phyloP scores from a whole-genome alignment of 768 basidiomycete species.

The Lentinula guzmanii region DNA sequence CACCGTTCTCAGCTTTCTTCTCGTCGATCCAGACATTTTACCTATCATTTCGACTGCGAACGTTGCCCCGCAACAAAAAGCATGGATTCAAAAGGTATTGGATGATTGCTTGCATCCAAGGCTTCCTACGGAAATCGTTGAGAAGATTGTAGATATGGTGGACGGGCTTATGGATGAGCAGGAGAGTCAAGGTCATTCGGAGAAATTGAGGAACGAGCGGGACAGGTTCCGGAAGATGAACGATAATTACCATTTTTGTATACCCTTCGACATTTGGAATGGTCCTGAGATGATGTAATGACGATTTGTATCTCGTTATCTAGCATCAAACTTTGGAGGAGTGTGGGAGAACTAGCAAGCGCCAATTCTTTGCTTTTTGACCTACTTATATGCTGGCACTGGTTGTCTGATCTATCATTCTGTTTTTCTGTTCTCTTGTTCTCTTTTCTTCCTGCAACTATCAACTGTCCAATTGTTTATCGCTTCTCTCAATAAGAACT shows the following conservation, averaged over 20 bases:
- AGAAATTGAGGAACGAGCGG: conserved; percentile 25
- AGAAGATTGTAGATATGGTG: conserved; percentile 29
- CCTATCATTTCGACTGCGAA: conserved; percentile 33
- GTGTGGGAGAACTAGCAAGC: too few species aligned
- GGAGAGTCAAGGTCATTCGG: conserved; percentile 29
- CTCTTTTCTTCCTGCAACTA: neutral
- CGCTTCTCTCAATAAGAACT: neutral
- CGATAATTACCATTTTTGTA: conserved; percentile 41
- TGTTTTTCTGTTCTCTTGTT: neutral
- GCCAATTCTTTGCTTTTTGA: neutral
- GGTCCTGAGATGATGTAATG: conserved; percentile 15
- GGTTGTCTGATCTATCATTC: neutral
- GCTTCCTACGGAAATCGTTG: conserved; percentile 40
- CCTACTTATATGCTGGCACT: neutral
- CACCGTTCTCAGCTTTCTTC: conserved; percentile 36
- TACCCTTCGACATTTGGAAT: conserved; percentile 45
- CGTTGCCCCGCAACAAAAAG: conserved; percentile 46
- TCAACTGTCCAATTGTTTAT: too few species aligned
- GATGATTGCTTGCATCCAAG: conserved; percentile 24
- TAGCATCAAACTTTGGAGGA: too few species aligned
- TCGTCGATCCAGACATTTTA: conserved; percentile 41
- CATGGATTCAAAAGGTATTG: conserved; percentile 35
- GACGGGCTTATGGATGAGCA: conserved; percentile 32
- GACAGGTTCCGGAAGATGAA: conserved; percentile 31
- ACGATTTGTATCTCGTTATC: too few species aligned